Evolutionary conservation across 2,329 filamentous ascomycete genomes (phyloP).

Genomic region (Emergomyces orientalis): DNA sequence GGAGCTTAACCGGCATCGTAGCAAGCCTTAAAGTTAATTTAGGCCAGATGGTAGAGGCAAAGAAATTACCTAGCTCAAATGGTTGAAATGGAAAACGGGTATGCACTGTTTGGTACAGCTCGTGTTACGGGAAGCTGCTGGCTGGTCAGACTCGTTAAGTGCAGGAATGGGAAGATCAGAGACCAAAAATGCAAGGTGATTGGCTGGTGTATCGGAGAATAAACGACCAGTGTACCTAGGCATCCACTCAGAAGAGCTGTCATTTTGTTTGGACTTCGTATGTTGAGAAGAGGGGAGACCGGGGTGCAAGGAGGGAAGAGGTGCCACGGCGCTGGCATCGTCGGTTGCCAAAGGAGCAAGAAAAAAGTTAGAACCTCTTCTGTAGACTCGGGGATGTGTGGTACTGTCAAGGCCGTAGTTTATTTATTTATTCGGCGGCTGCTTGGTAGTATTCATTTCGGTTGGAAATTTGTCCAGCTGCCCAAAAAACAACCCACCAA

Average conservation of each 20-base stretch:
- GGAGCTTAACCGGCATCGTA: neutral
- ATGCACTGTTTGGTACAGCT: conserved; percentile 3
- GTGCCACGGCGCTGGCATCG: neutral
- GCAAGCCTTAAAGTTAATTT: neutral
- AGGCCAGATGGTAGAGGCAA: neutral
- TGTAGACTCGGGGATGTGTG: conserved; percentile 1
- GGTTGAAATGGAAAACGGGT: conserved; percentile 5
- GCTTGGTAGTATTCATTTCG: neutral
- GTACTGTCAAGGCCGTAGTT: neutral
- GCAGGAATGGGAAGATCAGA: neutral
- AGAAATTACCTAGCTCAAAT: neutral
- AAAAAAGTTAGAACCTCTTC: neutral
- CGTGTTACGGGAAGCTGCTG: conserved; percentile 8
- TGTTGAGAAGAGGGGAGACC: neutral
- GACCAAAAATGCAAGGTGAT: neutral
- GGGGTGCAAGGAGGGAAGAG: neutral
- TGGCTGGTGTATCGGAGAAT: conserved; percentile 6
- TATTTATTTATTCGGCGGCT: neutral
- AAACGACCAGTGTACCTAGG: neutral
- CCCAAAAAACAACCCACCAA: neutral
- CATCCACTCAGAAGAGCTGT: neutral
- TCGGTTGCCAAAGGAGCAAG: neutral
- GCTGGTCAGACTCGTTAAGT: conserved; percentile 3
- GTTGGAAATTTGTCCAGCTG: neutral
- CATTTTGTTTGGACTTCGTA: conserved; percentile 6